Base-by-base conservation (phyloP, 208 protist species). In the Entamoeba nuttalli region DNA sequence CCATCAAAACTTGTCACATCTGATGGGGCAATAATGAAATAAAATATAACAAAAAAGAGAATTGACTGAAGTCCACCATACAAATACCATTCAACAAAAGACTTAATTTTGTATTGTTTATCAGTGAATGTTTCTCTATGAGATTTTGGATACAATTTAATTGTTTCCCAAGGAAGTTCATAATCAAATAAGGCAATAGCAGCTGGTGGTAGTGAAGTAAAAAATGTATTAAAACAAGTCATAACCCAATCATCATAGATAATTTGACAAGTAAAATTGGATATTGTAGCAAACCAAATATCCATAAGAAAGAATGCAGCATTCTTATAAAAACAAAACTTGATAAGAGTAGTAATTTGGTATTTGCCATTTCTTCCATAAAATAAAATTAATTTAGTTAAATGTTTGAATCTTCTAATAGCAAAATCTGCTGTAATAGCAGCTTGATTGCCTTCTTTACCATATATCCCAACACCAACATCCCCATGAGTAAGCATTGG, bases 391-490 rank as follows among this genome's bases (percentile, higher is more conserved):
- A 96, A 41, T 52, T 93, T 55, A 30, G 25, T 95, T 7, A 96
- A 52, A 95, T 84, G 62, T 14, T 21, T 48, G 44, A 97, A 97
- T 35, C 94, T 52, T 7, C 35, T 17, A 50, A 96, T 95, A 7
- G 96, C 84, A 51, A 95, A 95, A 95, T 96, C 96, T 21, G 95
- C 94, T 94, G 73, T 53, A 50, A 94, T 84, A 53, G 95, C 95
- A 51, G 95, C 96, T 44, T 95, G 84, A 17, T 96, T 52, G 0
- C 95, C 95, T 93, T 96, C 96, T 50, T 55, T 62, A 19, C 96
- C 96, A 94, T 21, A 14, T 3, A 96, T 96, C 2, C 96, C 96
- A 21, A 96, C 95, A 35, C 95, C 95, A 30, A 95, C 93, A 51
- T 95, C 52, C 0, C 96, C 96, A 44, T 41, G 48, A 35, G 55